A percentile compares a stretch with the other conserved stretches of the same genome.
Conservation (phyloP, 257 asterid species). For the Schizonepeta tenuifolia region DNA sequence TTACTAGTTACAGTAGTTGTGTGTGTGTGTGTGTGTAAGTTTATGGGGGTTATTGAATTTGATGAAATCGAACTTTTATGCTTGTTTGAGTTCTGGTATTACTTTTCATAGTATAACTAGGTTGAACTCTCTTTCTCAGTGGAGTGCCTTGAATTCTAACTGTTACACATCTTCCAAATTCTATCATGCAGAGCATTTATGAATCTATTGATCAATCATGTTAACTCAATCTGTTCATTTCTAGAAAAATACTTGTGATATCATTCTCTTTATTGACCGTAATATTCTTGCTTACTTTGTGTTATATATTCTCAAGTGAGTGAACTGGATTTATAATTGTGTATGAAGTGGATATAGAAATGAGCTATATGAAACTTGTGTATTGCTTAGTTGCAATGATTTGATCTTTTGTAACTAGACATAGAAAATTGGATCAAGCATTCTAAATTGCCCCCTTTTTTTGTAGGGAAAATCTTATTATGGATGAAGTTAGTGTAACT, state of each 20-base stretch:
- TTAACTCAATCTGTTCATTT: neutral
- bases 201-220: neutral
- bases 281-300: neutral
- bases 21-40: neutral
- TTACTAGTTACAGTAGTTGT: neutral
- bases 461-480: neutral
- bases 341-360: neutral
- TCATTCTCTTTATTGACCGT: neutral
- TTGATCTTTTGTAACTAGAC: neutral
- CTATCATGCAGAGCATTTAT: neutral
- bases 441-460: neutral
- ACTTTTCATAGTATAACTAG: neutral
- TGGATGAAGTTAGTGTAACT: neutral
- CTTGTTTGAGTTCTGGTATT: neutral
- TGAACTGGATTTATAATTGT: neutral
- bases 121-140: slow-evolving; percentile 18
- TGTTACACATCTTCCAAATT: neutral
- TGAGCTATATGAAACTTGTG: neutral
- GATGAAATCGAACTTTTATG: neutral
- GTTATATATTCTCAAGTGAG: neutral
- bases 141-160: neutral
- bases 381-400: neutral
- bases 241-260: neutral
- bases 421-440: neutral
- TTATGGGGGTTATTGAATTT: neutral